These are phyloP conservation scores for Russula brevipes DNA, from an alignment of 768 basidiomycete genomes.

Conservation along the genomic window DNA sequence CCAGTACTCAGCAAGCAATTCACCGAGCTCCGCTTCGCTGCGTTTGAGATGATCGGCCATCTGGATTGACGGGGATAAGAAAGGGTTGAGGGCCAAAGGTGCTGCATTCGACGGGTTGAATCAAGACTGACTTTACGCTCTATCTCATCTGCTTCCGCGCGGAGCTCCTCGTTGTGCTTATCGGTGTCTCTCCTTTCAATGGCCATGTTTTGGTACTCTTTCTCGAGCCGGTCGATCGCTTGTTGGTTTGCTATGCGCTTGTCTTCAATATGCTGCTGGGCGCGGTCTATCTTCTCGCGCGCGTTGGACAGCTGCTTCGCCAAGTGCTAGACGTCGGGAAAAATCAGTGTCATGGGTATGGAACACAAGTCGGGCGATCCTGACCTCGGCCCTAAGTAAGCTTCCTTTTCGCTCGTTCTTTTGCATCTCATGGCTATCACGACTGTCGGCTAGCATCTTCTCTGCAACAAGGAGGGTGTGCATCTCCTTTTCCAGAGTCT, in stretches of 20 bases:
- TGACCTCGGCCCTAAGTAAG: slow-evolving; percentile 57
- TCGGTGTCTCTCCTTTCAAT: slow-evolving; percentile 73
- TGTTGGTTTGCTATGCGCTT: slow-evolving; percentile 67
- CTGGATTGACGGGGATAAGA: slow-evolving; percentile 35
- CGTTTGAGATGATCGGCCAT: slow-evolving; percentile 70
- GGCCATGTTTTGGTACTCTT: slow-evolving; percentile 75
- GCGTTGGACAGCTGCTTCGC: slow-evolving; percentile 76
- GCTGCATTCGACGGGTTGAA: background rate
- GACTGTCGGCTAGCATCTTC: slow-evolving; percentile 63
- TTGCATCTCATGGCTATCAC: slow-evolving; percentile 65
- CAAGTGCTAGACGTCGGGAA: slow-evolving; percentile 53
- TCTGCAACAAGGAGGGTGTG: slow-evolving; percentile 56
- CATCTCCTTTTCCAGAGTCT: slow-evolving; percentile 65
- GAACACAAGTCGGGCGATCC: background rate
- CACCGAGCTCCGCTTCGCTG: slow-evolving; percentile 75
- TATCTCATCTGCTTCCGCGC: slow-evolving; percentile 61
- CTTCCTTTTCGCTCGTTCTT: slow-evolving; percentile 70
- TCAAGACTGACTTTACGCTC: slow-evolving; percentile 52
- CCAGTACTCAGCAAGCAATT: slow-evolving; percentile 81
- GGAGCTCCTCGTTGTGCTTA: slow-evolving; percentile 70
- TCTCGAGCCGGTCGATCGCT: slow-evolving; percentile 69
- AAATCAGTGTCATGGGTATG: background rate
- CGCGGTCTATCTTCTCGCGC: slow-evolving; percentile 73
- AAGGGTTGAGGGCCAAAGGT: background rate
- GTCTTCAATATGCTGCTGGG: slow-evolving; percentile 75